Evolutionary conservation across 192 early-diverging fungal genomes (phyloP), one percentile per base, ranked within the genome.

Genomic region (Backusella psychrophila): DNA sequence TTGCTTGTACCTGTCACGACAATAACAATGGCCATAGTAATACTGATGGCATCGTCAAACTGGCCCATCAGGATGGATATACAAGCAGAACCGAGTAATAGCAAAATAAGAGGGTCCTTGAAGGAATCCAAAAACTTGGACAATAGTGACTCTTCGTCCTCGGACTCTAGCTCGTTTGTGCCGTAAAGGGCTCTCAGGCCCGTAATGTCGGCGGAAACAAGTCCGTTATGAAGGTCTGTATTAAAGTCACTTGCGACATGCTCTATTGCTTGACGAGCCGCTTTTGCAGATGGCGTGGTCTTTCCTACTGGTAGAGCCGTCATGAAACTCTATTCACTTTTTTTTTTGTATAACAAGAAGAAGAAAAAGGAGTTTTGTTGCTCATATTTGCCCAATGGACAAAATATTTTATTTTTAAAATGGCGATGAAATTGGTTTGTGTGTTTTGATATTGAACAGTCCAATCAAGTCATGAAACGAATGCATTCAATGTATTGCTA

Each of bases 101-200:
- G 81, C 79, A 94, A 72, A 71, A 95, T 95, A 44, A 96, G 86
- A 1, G 94, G 94, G 71, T 95, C 91, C 0, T 78, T 79, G 78
- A 96, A 94, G 76, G 92, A 92, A 36, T 96, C 94, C n/a, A 91
- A 46, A 74, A 95, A 94, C 81, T 95, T 96, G 23, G 87, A 67
- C 29, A 87, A 74, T 29, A 93, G 41, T 19, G 90, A 77, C 66
- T 96, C 94, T 14, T 86, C 87, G 38, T 93, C 90, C 44, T 88
- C 89, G 19, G 83, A 74, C 38, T 90, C 87, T 67, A 95, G 83
- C 74, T 93, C 91, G 74, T 95, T 95, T 14, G 77, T 69, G 0
- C 94, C 94, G 66, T 87, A 81, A 17, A 85, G 77, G 42, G 72
- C 69, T 4, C 82, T 81, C 21, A 89, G 80, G 17, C 73, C 73